Percentiles rank a stretch among this genome's conserved stretches.
These are phyloP conservation scores for Aspergillus sp. DNA, from an alignment of 2,329 filamentous ascomycete species.

Conservation along the genomic window DNA sequence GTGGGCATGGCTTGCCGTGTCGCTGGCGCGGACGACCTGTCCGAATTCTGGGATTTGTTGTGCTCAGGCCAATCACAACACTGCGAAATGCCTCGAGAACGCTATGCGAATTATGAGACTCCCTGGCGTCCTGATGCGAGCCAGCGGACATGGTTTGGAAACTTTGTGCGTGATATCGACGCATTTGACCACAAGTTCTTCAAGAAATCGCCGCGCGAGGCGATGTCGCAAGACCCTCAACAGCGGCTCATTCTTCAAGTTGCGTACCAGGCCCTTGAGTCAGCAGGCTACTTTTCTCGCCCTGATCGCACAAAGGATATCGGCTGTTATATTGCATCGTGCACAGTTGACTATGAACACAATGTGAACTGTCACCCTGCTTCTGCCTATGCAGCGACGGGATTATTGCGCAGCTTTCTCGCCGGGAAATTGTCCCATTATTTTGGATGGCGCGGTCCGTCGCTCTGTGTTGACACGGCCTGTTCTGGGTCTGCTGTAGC, in stretches of 20 bases:
- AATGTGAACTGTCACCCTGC: constrained; percentile 40
- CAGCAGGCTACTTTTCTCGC: constrained; percentile 28
- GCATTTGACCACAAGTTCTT: constrained; percentile 37
- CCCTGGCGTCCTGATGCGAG: constrained; percentile 15
- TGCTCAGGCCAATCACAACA: constrained; percentile 23
- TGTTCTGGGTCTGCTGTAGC: constrained; percentile 43
- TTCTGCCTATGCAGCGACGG: constrained; percentile 38
- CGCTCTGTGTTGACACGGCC: constrained; percentile 43
- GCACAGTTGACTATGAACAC: constrained; percentile 41
- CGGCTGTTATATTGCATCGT: constrained; percentile 42
- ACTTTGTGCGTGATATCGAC: constrained; percentile 22
- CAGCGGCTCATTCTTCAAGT: constrained; percentile 31
- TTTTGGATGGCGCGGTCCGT: constrained; percentile 46
- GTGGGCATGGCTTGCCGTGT: constrained; percentile 36
- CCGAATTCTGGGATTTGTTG: constrained; percentile 36
- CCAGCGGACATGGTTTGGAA: constrained; percentile 16
- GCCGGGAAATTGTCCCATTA: constrained; percentile 39
- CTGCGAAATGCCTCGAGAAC: constrained; percentile 16
- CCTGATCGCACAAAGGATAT: constrained; percentile 26
- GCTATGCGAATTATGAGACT: constrained; percentile 18
- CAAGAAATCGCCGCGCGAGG: constrained; percentile 28
- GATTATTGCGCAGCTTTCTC: constrained; percentile 26
- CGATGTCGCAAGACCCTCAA: constrained; percentile 32
- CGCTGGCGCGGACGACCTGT: constrained; percentile 27
- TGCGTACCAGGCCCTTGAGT: constrained; percentile 34